Percentiles rank a stretch among this genome's conserved stretches.
Conservation (phyloP, 257 asterid genomes). For the Solanum virginianum region DNA sequence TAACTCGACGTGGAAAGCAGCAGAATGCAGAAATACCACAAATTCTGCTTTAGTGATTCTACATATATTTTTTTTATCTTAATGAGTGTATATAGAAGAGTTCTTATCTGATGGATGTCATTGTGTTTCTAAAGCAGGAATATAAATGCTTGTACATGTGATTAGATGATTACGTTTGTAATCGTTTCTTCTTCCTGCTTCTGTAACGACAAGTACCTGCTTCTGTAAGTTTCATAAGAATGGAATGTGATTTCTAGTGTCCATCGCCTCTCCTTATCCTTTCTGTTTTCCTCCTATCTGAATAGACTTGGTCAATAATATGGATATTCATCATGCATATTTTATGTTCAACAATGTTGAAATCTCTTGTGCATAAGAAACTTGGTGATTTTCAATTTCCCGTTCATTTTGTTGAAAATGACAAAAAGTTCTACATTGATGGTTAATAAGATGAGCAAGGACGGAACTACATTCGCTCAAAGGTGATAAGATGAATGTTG, state of each 20-base stretch:
- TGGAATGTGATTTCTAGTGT: background rate
- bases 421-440: too few relatives aligned
- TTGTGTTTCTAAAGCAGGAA: background rate
- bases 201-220: background rate
- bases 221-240: background rate
- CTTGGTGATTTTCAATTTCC: background rate
- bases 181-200: slow-evolving; percentile 6
- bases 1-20: background rate
- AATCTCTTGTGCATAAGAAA: background rate
- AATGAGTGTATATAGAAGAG: background rate
- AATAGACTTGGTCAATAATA: background rate
- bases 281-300: background rate
- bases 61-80: background rate
- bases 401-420: too few relatives aligned
- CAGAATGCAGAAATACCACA: background rate
- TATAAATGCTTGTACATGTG: background rate
- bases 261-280: background rate
- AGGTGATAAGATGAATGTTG: too few relatives aligned
- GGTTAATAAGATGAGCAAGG: too few relatives aligned
- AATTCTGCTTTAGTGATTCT: background rate
- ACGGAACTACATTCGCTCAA: too few relatives aligned
- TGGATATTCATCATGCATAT: background rate
- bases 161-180: background rate
- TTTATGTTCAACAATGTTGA: background rate
- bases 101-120: background rate